Evolutionary conservation across 192 early-diverging fungal species (phyloP).

Genomic region (Coemansia sp.): DNA sequence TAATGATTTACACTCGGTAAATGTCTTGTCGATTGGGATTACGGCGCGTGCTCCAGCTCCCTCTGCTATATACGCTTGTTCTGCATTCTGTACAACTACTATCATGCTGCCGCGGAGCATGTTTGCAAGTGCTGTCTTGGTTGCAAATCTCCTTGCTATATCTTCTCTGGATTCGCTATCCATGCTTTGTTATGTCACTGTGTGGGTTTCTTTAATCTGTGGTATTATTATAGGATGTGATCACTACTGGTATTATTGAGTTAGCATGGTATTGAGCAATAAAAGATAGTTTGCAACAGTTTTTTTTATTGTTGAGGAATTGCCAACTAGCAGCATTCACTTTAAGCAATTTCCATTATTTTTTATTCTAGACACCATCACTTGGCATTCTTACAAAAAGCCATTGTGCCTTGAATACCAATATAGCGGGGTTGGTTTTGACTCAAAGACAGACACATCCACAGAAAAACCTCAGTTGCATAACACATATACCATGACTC

Average conservation of each 20-base stretch:
- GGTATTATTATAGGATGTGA: neutral
- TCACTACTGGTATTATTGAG: neutral
- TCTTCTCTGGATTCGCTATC: neutral
- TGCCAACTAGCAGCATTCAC: neutral
- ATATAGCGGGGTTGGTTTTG: neutral
- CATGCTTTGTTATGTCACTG: neutral
- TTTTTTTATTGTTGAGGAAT: neutral
- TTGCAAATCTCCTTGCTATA: neutral
- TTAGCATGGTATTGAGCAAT: neutral
- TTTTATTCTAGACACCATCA: neutral
- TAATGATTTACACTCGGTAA: conserved; percentile 82
- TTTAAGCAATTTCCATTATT: neutral
- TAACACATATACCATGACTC: neutral
- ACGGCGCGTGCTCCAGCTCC: conserved; percentile 91
- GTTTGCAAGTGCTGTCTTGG: conserved; percentile 4
- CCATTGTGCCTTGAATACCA: neutral
- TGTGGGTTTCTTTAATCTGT: neutral
- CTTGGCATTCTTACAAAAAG: neutral
- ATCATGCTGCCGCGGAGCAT: conserved; percentile 94
- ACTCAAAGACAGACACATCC: neutral
- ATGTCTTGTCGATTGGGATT: conserved; percentile 92
- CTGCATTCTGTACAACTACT: conserved; percentile 92
- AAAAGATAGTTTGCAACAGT: neutral
- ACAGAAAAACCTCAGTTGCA: neutral
- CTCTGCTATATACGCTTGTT: conserved; percentile 92